phyloP scores from a whole-genome alignment of 1,284 basidiomycete genomes.

The Neonothopanus nambi region DNA sequence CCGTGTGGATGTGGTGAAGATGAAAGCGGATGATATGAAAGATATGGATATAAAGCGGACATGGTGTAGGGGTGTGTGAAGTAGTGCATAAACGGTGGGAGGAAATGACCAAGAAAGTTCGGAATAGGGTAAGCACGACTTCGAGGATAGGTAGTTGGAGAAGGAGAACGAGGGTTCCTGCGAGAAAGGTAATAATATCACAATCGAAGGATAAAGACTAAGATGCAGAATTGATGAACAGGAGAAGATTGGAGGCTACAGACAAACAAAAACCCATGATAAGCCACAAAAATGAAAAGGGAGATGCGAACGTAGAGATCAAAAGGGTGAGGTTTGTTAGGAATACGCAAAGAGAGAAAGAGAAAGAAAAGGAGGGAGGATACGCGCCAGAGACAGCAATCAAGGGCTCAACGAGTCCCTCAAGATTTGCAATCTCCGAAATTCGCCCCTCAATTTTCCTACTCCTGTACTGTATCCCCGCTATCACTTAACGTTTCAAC shows the following conservation, averaged over 20 bases:
- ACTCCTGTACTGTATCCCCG: conserved; percentile 54
- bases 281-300: conserved; percentile 4
- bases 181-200: conserved; percentile 1
- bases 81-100: conserved; percentile 8
- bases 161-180: background rate
- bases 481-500: conserved; percentile 69
- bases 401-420: background rate
- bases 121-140: conserved; percentile 9
- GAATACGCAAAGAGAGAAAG: conserved; percentile 1
- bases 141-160: conserved; percentile 7
- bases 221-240: background rate
- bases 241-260: background rate
- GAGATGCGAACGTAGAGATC: conserved; percentile 23
- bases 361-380: conserved; percentile 27
- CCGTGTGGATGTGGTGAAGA: too few species aligned
- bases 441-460: conserved; percentile 24
- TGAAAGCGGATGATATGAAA: background rate
- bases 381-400: background rate
- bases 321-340: conserved; percentile 12
- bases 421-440: background rate
- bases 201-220: background rate
- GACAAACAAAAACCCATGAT: conserved; percentile 4
- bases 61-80: conserved; percentile 5
- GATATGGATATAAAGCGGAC: conserved; percentile 6
- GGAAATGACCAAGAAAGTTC: conserved; percentile 6